Evolutionary conservation across 352 stramenopile genomes (phyloP).

Genomic region (Pythium brachiatum): DNA sequence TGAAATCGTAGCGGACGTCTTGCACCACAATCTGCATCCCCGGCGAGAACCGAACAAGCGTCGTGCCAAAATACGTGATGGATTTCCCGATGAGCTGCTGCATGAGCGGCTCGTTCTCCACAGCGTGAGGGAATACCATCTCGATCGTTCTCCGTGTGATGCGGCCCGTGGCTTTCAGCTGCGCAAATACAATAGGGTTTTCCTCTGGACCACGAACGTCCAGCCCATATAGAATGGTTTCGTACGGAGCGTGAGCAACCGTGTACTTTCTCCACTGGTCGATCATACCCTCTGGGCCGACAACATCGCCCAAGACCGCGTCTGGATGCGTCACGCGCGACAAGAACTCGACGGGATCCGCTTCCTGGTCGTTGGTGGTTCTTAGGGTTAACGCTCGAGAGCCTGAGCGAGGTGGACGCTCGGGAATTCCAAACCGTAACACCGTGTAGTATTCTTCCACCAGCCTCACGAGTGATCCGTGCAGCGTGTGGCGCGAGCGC

Average conservation of each 20-base stretch:
- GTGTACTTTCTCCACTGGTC: constrained; percentile 14
- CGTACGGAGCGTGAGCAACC: background rate
- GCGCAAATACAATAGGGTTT: constrained; percentile 4
- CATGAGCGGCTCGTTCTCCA: background rate
- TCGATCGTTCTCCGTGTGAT: constrained; percentile 8
- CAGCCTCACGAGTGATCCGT: background rate
- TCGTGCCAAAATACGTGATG: constrained; percentile 10
- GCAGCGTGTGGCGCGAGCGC: constrained; percentile 1
- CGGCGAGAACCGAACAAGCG: constrained; percentile 4
- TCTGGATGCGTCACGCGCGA: background rate
- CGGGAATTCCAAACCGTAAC: background rate
- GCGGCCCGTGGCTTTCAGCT: background rate
- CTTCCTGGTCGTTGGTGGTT: too few species aligned
- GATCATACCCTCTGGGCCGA: constrained; percentile 7
- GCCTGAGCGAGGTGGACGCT: background rate
- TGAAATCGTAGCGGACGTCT: constrained; percentile 7
- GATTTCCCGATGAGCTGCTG: constrained; percentile 8
- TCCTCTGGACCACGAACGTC: constrained; percentile 5
- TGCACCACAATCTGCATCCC: constrained; percentile 9
- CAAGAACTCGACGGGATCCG: constrained; percentile 3
- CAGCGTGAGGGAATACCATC: background rate
- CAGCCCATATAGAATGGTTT: background rate
- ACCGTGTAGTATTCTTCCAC: constrained; percentile 9
- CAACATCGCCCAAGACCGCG: background rate
- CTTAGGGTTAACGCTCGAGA: too few species aligned